A percentile compares a stretch with the other conserved stretches of the same genome.
Evolutionary conservation across 441 rosid genomes (phyloP).

Genomic region (Brassica balearica): DNA sequence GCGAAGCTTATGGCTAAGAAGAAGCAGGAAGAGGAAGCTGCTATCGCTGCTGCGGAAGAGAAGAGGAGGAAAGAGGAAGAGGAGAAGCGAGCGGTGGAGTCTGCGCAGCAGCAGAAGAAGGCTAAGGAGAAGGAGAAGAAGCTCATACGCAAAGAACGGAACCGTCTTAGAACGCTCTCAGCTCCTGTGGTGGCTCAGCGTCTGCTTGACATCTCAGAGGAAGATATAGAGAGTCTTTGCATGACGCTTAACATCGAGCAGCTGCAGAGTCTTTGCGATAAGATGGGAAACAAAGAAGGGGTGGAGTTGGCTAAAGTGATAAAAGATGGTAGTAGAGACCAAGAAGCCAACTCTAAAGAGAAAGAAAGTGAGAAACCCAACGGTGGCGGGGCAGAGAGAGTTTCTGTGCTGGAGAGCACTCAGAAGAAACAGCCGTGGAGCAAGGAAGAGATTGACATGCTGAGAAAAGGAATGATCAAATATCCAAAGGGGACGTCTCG

Average conservation of each 20-base stretch:
- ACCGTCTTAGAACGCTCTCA: constrained; percentile 82
- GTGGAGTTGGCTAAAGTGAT: constrained; percentile 64
- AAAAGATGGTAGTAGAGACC: constrained; percentile 47
- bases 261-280: constrained; percentile 73
- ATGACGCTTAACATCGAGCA: constrained; percentile 67
- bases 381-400: constrained; percentile 45
- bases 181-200: constrained; percentile 60
- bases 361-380: constrained; percentile 53
- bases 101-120: constrained; percentile 87
- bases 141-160: constrained; percentile 86
- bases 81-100: constrained; percentile 80
- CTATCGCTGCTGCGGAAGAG: constrained; percentile 86
- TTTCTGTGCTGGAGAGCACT: constrained; percentile 41
- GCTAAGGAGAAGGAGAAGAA: constrained; percentile 91
- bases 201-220: constrained; percentile 65
- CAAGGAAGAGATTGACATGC: constrained; percentile 89
- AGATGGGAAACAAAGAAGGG: constrained; percentile 68
- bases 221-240: constrained; percentile 84
- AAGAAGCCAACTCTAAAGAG: constrained; percentile 50
- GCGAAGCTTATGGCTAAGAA: constrained; percentile 83
- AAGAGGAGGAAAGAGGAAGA: constrained; percentile 77
- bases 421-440: constrained; percentile 85
- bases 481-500: constrained; percentile 94
- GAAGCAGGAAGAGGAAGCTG: constrained; percentile 91
- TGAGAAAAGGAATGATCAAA: constrained; percentile 89